A percentile compares a stretch with the other conserved stretches of the same genome.
These are phyloP conservation scores for Thyridium curvatum DNA, from an alignment of 2,329 filamentous ascomycete genomes.

Conservation along the genomic window DNA sequence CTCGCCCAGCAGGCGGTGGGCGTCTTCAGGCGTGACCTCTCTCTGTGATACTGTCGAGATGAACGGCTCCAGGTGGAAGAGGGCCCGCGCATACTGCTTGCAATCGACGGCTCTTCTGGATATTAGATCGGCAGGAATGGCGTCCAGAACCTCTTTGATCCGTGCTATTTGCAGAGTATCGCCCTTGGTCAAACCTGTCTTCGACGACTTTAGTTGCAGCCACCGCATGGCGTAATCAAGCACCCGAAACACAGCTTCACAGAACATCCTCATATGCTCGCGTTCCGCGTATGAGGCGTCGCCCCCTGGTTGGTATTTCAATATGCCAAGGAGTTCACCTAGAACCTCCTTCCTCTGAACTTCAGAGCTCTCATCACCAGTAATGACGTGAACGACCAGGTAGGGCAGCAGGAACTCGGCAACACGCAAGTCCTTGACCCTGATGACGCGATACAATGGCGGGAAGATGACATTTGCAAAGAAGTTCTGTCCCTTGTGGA, in stretches of 20 bases:
- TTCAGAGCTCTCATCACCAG: conserved; percentile 54
- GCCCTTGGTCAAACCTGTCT: conserved; percentile 20
- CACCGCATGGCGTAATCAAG: conserved; percentile 89
- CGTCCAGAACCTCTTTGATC: conserved; percentile 45
- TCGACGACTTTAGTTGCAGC: conserved; percentile 67
- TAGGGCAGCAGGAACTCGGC: conserved; percentile 87
- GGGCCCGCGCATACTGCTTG: conserved; percentile 81
- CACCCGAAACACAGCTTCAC: conserved; percentile 86
- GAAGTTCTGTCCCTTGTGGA: conserved; percentile 68
- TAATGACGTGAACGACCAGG: conserved; percentile 73
- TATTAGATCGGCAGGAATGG: conserved; percentile 68
- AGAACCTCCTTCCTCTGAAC: conserved; percentile 48
- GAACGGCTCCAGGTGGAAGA: conserved; percentile 93
- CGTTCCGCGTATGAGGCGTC: conserved; percentile 52
- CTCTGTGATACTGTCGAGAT: conserved; percentile 46
- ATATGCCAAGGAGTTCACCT: conserved; percentile 67
- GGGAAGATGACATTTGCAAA: conserved; percentile 75
- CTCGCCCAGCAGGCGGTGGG: conserved; percentile 65
- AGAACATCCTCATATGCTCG: conserved; percentile 77
- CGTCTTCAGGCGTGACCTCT: conserved; percentile 39
- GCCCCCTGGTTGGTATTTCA: conserved; percentile 53
- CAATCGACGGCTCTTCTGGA: conserved; percentile 87
- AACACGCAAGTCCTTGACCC: conserved; percentile 78
- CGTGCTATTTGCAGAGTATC: conserved; percentile 37
- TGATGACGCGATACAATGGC: conserved; percentile 74